Conservation (phyloP, 192 early-diverging fungal species). For the Thamnidium elegans region DNA sequence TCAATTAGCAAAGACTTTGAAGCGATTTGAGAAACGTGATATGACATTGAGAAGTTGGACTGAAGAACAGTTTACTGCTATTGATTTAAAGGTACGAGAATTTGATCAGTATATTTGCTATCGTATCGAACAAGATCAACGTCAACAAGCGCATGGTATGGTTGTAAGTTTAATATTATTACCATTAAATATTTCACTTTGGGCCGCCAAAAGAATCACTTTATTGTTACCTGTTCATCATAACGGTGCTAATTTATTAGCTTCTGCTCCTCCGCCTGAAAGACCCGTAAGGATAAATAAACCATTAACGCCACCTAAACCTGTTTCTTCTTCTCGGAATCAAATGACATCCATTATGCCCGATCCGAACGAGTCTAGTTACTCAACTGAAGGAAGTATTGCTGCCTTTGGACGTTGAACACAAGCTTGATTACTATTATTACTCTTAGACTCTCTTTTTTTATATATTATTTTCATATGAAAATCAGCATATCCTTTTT, state of each 20-base stretch:
- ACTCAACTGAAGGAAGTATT: constrained; percentile 7
- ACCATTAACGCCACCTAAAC: neutral
- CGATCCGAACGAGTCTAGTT: constrained; percentile 3
- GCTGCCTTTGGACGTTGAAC: constrained; percentile 10
- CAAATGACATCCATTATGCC: neutral
- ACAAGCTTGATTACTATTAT: neutral
- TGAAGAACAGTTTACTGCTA: constrained; percentile 47
- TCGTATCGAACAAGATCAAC: constrained; percentile 52
- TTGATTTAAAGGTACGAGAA: constrained; percentile 55
- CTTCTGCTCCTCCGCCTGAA: neutral
- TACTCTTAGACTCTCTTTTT: neutral
- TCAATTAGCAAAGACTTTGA: constrained; percentile 51
- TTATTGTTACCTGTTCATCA: constrained; percentile 28
- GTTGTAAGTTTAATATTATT: constrained; percentile 44
- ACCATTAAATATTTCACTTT: constrained; percentile 50
- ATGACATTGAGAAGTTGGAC: constrained; percentile 45
- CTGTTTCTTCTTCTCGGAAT: neutral
- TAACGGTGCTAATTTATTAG: neutral
- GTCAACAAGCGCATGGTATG: constrained; percentile 28
- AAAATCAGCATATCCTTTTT: neutral
- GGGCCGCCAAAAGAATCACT: constrained; percentile 27
- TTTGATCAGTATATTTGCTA: constrained; percentile 50
- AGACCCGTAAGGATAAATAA: neutral
- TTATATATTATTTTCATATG: neutral
- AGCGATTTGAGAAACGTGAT: constrained; percentile 58